Evolutionary conservation across 768 basidiomycete species (phyloP).

Genomic region (Kwoniella sp.): DNA sequence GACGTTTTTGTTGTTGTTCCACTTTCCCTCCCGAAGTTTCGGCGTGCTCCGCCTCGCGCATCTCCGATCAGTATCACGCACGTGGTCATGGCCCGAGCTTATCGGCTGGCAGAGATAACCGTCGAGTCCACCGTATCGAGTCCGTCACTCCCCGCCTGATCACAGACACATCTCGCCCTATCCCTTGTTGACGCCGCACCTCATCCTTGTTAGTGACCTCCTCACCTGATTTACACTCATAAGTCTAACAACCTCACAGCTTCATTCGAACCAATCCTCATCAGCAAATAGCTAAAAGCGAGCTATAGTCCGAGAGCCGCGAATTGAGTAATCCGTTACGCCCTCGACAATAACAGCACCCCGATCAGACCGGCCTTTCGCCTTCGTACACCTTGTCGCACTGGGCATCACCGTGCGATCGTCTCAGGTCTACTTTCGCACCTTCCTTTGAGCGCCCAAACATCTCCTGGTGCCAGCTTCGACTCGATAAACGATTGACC

Average conservation of each 20-base stretch:
- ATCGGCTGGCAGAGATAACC: slow-evolving; percentile 12
- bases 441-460: background rate
- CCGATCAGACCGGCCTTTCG: background rate
- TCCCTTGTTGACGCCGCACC: no score
- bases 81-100: slow-evolving; percentile 3
- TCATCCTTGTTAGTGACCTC: no score
- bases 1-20: background rate
- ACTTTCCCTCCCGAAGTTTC: background rate
- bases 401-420: background rate
- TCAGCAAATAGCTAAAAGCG: no score
- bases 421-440: background rate
- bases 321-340: no score
- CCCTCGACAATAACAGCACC: no score
- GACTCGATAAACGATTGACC: background rate
- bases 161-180: no score
- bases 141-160: no score
- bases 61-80: background rate
- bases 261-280: no score
- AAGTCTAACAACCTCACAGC: no score
- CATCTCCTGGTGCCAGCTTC: background rate
- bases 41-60: background rate
- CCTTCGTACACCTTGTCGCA: background rate
- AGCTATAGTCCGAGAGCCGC: no score
- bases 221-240: no score
- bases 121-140: background rate